Percentiles rank a stretch among this genome's conserved stretches.
Conservation (phyloP, 306 rosid species). For the Cicer pinnatifidum region DNA sequence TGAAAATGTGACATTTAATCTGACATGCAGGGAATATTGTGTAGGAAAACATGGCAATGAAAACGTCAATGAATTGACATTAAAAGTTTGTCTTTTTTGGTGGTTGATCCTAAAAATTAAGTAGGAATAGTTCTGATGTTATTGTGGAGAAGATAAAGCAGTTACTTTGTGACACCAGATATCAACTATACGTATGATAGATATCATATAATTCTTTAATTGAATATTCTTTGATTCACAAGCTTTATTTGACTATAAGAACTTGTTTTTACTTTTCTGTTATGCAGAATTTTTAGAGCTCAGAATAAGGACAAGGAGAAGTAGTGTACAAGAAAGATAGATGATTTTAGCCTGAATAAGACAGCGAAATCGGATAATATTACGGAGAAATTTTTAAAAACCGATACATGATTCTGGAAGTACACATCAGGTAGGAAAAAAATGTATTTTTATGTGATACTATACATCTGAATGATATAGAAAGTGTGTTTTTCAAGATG, state of each 20-base stretch:
- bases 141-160: slow-evolving; percentile 18
- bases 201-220: not conserved
- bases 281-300: slow-evolving; percentile 13
- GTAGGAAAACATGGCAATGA: slow-evolving; percentile 26
- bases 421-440: too few relatives aligned
- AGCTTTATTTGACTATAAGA: not conserved
- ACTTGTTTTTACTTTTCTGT: not conserved
- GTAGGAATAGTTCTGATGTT: slow-evolving; percentile 3
- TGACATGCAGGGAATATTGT: not conserved
- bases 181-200: not conserved
- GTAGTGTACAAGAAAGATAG: slow-evolving; percentile 7
- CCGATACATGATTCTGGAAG: too few relatives aligned
- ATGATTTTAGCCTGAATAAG: not conserved
- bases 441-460: too few relatives aligned
- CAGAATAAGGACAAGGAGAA: not conserved
- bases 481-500: too few relatives aligned
- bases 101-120: slow-evolving; percentile 42
- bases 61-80: slow-evolving; percentile 3
- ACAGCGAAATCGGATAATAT: not conserved
- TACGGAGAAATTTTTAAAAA: too few relatives aligned
- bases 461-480: too few relatives aligned
- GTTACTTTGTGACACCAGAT: slow-evolving; percentile 23
- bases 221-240: not conserved
- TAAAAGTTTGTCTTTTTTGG: slow-evolving; percentile 23
- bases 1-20: too few relatives aligned